A percentile compares a stretch with the other conserved stretches of the same genome.
Conservation (phyloP, 495 filamentous ascomycete species). For the Xylaria longipes region DNA sequence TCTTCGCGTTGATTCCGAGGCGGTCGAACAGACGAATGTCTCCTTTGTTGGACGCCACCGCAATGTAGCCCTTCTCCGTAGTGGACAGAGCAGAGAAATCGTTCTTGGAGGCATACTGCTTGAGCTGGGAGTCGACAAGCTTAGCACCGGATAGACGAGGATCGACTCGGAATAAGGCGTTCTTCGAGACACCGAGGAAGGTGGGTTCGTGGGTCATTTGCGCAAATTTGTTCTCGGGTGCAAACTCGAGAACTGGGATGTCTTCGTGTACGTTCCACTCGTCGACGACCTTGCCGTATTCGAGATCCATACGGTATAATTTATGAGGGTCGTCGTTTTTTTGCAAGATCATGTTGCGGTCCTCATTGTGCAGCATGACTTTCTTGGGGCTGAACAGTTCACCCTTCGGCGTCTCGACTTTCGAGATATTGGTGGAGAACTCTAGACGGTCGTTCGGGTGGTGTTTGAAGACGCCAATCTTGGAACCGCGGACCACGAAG, state of each 20-base stretch:
- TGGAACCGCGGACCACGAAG: slow-evolving; percentile 94
- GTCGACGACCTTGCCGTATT: slow-evolving; percentile 98
- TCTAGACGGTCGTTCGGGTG: slow-evolving; percentile 90
- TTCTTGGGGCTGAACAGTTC: slow-evolving; percentile 93
- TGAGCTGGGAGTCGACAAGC: slow-evolving; percentile 88
- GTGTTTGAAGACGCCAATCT: slow-evolving; percentile 99
- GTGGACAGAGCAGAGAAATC: slow-evolving; percentile 94
- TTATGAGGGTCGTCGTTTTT: slow-evolving; percentile 84
- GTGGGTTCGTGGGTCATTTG: slow-evolving; percentile 97
- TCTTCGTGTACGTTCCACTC: slow-evolving; percentile 99
- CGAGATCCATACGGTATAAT: slow-evolving; percentile 97
- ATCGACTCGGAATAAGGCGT: slow-evolving; percentile 93
- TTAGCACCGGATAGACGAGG: slow-evolving; percentile 90
- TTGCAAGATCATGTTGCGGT: slow-evolving; percentile 91
- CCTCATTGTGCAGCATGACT: slow-evolving; percentile 96
- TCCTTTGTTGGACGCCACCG: slow-evolving; percentile 95
- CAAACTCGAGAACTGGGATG: slow-evolving; percentile 88
- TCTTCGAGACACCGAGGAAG: slow-evolving; percentile 89
- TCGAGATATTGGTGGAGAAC: slow-evolving; percentile 97
- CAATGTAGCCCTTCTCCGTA: slow-evolving; percentile 94
- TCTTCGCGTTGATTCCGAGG: slow-evolving; percentile 96
- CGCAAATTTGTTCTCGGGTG: slow-evolving; percentile 95
- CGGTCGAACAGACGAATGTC: slow-evolving; percentile 97
- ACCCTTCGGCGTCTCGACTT: slow-evolving; percentile 88
- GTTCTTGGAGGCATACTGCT: slow-evolving; percentile 96